These are phyloP conservation scores for Aspergillus amoenus DNA, from an alignment of 2,329 filamentous ascomycete species.

Conservation along the genomic window DNA sequence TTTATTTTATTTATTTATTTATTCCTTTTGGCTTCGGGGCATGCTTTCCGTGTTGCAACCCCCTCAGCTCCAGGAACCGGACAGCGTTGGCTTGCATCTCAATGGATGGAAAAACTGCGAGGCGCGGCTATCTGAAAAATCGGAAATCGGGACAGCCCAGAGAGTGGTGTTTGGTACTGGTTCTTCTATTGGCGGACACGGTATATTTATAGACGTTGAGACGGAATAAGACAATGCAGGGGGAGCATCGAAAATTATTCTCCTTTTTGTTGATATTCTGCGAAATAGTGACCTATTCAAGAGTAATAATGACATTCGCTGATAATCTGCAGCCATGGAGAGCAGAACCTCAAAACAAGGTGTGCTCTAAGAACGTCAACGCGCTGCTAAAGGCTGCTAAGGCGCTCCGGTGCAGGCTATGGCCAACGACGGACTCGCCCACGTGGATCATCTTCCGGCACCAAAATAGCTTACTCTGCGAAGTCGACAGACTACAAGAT, in stretches of 20 bases:
- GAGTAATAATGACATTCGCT: too few species aligned
- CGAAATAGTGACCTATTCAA: too few species aligned
- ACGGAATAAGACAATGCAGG: too few species aligned
- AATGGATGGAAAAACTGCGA: background rate
- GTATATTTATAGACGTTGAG: background rate
- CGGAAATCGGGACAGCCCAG: background rate
- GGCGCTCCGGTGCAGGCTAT: conserved; percentile 3
- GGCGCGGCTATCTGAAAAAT: conserved; percentile 1
- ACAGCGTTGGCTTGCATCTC: background rate
- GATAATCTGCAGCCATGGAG: background rate
- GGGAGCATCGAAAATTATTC: too few species aligned
- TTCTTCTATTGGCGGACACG: background rate
- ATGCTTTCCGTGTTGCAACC: too few species aligned
- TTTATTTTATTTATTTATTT: background rate
- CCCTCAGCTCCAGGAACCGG: too few species aligned
- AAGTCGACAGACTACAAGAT: background rate
- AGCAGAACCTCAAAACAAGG: conserved; percentile 6
- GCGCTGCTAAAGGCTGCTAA: conserved; percentile 6
- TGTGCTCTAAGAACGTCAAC: conserved; percentile 5
- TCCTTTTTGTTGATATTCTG: background rate
- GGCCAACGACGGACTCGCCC: conserved; percentile 13
- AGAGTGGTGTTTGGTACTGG: background rate
- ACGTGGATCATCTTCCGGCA: conserved; percentile 20
- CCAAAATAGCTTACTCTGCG: conserved; percentile 15
- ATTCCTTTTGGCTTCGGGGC: too few species aligned